Base-by-base conservation (phyloP, 768 basidiomycete genomes). In the Cytidiella melzeri region DNA sequence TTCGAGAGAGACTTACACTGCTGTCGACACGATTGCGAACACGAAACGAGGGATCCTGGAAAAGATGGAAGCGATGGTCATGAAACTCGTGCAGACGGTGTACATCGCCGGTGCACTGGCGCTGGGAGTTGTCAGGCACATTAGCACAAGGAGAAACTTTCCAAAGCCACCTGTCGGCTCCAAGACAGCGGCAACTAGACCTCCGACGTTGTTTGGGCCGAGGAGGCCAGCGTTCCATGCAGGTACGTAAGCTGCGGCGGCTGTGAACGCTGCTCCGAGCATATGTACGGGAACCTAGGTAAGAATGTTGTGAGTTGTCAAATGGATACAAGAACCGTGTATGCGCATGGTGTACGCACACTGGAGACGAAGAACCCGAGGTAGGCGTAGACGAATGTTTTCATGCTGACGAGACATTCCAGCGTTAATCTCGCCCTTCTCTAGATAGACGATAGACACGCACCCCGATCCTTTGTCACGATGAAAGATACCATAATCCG, bases 21-120 rank as follows among this genome's bases (percentile, higher is more conserved):
- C 74, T 21, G 69, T 74, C 9, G 73, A 73, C 19, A 75, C 43
- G 18, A 75, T 46, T 18, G 73, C 69, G 51, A 75, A 68, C 15
- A 76, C 57, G 65, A 70, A 76, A 12, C 76, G 69, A 18, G 75
- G 75, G 19, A 76, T 57, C 21, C 60, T 50, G 41, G 62, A 51
- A 39, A 70, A 66, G 48, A 63, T 56, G 19, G 53, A 58, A 11
- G 66, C 59, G 6, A 72, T 48, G 6, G 71, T 62, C 72, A 73
- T 72, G 55, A 74, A 61, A 44, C 72, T 73, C 28, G 73, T 73
- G 44, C 72, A 70, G 54, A 70, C 75, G 15, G 74, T 73, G 57
- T 83, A 83, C 68, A 81, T 78, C 30, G 76, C 75, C 1, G 79
- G 80, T 6, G 77, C 77, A 43, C 74, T 73, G 52, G 78, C 79